Percentiles rank a stretch among this genome's conserved stretches.
These are phyloP conservation scores for Ricinus communis DNA, from an alignment of 345 rosid genomes.

Conservation along the genomic window DNA sequence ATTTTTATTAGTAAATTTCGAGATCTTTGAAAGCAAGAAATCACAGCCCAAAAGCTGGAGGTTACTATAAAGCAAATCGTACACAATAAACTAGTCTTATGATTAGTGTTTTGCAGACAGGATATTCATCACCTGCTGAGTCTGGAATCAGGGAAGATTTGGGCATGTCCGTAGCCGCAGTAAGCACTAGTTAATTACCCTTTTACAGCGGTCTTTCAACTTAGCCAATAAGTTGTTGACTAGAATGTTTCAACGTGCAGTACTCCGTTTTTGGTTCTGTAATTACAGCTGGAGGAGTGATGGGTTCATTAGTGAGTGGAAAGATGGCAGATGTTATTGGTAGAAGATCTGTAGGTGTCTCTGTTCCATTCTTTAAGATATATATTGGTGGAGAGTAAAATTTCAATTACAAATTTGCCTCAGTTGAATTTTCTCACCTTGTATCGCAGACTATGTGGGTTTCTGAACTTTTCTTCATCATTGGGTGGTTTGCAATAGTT, in stretches of 20 bases:
- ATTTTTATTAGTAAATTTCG: too few relatives aligned
- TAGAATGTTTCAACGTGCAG: slow-evolving; percentile 13
- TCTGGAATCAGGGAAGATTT: slow-evolving; percentile 37
- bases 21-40: too few relatives aligned
- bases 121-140: slow-evolving; percentile 53
- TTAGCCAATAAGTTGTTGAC: too few relatives aligned
- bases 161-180: slow-evolving; percentile 27
- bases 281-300: slow-evolving; percentile 32
- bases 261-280: slow-evolving; percentile 42
- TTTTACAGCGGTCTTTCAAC: too few relatives aligned
- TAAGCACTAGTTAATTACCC: not conserved
- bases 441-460: slow-evolving; percentile 56
- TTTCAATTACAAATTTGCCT: not conserved
- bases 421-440: not conserved
- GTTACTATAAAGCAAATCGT: too few relatives aligned
- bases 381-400: not conserved
- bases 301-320: slow-evolving; percentile 34
- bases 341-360: slow-evolving; percentile 35
- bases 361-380: not conserved
- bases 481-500: slow-evolving; percentile 58
- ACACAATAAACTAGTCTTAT: not conserved
- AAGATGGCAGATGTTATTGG: slow-evolving; percentile 35
- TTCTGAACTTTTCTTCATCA: slow-evolving; percentile 42
- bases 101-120: slow-evolving; percentile 34
- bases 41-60: too few relatives aligned